Base-by-base conservation (phyloP, 306 rosid genomes). In the Ormosia semicastrata region DNA sequence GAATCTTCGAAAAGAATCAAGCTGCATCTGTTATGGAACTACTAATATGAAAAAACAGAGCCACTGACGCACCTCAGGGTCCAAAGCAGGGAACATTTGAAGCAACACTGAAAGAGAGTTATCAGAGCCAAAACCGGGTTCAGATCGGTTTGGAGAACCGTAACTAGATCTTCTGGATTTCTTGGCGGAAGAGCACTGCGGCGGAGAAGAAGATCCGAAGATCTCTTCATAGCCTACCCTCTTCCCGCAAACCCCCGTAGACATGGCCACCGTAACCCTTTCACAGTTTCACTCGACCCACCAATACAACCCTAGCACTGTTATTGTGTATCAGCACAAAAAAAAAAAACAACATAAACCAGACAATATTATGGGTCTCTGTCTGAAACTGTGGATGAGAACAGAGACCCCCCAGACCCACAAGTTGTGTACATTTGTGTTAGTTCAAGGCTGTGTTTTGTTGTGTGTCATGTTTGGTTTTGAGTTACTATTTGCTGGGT, bases 131-230 rank as follows among this genome's bases (percentile, higher is more conserved):
- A 43, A 43, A 18, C 41, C 66, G n/a, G 81, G 71, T 41, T 71
- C 85, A 30, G 62, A 69, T 50, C 56, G 73, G 70, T 43, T 69
- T 34, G 86, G 74, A 37, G 87, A 84, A 79, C 77, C 84, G 18
- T 36, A 76, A 60, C 70, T 43, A 2, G 81, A 71, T 77, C 85
- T 63, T 34, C 88, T 50, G 50, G 83, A 29, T 73, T 85, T 81
- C 81, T 85, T 85, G 15, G 85, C 60, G 4, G 77, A 82, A 69
- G 88, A 58, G 71, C 53, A 81, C 8, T 80, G 49, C 46, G 85
- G 79, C 77, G 85, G 85, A 66, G 88, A 81, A 41, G 84, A 78
- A 85, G 88, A 77, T 71, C 85, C 88, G 54, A 81, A 85, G 56
- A 85, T 71, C 66, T 85, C 88, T 63, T 85, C 88, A 73, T 81